phyloP scores from a whole-genome alignment of 495 filamentous ascomycete species.

The Tuber magnatum region DNA sequence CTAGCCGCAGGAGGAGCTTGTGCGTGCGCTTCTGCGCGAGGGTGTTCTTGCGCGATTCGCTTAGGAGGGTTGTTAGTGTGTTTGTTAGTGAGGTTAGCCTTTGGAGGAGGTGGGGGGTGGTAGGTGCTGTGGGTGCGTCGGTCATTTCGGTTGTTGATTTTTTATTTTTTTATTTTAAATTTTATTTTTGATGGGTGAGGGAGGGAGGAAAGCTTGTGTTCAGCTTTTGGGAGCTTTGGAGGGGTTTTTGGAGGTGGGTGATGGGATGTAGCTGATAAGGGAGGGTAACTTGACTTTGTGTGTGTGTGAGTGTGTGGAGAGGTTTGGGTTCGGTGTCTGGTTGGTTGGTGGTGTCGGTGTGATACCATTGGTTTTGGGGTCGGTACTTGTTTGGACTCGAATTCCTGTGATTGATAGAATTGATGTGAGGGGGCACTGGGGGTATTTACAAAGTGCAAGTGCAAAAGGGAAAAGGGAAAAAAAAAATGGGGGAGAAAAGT shows the following conservation, averaged over 20 bases:
- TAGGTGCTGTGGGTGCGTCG: not conserved
- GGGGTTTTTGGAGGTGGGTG: not conserved
- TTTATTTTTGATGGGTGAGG: not conserved
- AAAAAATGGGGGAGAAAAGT: not conserved
- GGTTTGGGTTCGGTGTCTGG: not conserved
- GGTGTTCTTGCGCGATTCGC: not conserved
- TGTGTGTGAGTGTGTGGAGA: not conserved
- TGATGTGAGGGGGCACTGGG: not conserved
- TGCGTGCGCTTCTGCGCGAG: not conserved
- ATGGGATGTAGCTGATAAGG: not conserved
- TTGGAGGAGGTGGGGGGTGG: not conserved
- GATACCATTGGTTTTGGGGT: not conserved
- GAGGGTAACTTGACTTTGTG: not conserved
- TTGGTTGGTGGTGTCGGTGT: not conserved
- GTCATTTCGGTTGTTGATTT: not conserved
- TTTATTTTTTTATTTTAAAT: too few species aligned
- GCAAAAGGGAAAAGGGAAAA: not conserved
- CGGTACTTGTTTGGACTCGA: not conserved
- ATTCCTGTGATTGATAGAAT: not conserved
- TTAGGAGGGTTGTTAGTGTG: not conserved
- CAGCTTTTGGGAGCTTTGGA: not conserved
- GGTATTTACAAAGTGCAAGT: constrained; percentile 1
- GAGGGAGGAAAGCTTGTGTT: not conserved
- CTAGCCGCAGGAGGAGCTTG: not conserved
- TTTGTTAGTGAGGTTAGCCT: not conserved